A percentile compares a stretch with the other conserved stretches of the same genome.
Evolutionary conservation across 768 basidiomycete genomes (phyloP).

Genomic region (Kwoniella europaea): DNA sequence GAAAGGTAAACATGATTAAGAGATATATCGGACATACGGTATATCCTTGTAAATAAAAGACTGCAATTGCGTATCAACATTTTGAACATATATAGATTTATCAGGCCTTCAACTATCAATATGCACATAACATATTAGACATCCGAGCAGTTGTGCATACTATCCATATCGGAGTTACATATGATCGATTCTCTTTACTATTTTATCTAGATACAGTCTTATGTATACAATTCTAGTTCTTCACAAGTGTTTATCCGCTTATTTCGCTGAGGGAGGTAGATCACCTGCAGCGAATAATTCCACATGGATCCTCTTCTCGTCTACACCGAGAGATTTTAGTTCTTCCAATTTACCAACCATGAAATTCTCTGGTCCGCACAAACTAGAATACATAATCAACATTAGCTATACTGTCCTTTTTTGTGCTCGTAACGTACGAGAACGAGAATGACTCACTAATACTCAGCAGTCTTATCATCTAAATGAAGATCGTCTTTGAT

Average conservation of each 20-base stretch:
- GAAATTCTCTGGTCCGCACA: conserved; percentile 34
- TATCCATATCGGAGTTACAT: too few species aligned
- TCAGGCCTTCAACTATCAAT: neutral
- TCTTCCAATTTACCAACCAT: conserved; percentile 26
- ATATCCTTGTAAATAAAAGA: neutral
- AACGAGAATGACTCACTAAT: conserved; percentile 22
- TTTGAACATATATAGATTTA: neutral
- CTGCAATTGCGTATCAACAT: neutral
- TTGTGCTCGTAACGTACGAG: neutral
- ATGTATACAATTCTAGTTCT: too few species aligned
- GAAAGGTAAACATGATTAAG: conserved; percentile 18
- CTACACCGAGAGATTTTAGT: conserved; percentile 17
- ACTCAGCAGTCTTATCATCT: conserved; percentile 18
- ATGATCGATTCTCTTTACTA: too few species aligned
- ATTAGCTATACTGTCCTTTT: neutral
- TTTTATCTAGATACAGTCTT: too few species aligned
- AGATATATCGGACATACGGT: neutral
- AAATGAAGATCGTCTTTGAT: conserved; percentile 24
- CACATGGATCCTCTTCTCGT: conserved; percentile 19
- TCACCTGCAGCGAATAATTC: conserved; percentile 27
- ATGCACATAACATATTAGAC: too few species aligned
- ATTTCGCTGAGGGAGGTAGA: conserved; percentile 6
- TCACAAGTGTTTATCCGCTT: neutral
- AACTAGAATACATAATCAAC: neutral
- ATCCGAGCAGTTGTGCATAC: too few species aligned